Conservation (phyloP, 2,329 filamentous ascomycete genomes). For the Fusarium sp. region DNA sequence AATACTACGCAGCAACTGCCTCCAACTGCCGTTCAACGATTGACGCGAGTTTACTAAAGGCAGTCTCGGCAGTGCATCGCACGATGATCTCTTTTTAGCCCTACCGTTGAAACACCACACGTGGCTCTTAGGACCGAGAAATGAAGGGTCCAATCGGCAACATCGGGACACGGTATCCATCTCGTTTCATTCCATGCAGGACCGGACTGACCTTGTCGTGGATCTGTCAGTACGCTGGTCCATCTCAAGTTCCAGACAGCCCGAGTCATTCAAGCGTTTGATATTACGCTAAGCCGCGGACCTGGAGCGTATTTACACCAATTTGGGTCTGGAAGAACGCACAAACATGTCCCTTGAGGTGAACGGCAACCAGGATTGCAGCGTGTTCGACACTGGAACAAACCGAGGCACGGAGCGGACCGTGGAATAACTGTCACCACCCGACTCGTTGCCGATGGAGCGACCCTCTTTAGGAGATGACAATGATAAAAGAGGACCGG, state of each 20-base stretch:
- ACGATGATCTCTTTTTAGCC: constrained; percentile 5
- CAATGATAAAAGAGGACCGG: background rate
- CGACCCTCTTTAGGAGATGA: background rate
- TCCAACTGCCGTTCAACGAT: background rate
- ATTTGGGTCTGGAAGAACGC: background rate
- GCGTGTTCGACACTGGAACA: background rate
- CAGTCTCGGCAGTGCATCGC: background rate
- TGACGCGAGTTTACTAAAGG: background rate
- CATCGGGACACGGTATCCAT: constrained; percentile 3
- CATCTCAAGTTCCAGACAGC: background rate
- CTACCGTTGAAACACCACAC: constrained; percentile 11
- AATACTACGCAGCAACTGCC: background rate
- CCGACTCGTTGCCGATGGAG: background rate
- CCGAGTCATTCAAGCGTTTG: background rate
- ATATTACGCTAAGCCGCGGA: constrained; percentile 1
- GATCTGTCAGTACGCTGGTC: background rate
- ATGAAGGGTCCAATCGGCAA: background rate
- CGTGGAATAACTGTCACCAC: constrained; percentile 14
- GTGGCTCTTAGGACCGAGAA: background rate
- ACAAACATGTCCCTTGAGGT: background rate
- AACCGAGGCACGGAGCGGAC: constrained; percentile 14
- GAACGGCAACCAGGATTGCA: background rate
- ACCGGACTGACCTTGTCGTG: background rate
- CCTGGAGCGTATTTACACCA: background rate
- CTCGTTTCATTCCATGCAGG: background rate